Evolutionary conservation across 768 basidiomycete species (phyloP), one percentile per base, ranked within the genome.

Genomic region (Omphalotus guepiniiformis): DNA sequence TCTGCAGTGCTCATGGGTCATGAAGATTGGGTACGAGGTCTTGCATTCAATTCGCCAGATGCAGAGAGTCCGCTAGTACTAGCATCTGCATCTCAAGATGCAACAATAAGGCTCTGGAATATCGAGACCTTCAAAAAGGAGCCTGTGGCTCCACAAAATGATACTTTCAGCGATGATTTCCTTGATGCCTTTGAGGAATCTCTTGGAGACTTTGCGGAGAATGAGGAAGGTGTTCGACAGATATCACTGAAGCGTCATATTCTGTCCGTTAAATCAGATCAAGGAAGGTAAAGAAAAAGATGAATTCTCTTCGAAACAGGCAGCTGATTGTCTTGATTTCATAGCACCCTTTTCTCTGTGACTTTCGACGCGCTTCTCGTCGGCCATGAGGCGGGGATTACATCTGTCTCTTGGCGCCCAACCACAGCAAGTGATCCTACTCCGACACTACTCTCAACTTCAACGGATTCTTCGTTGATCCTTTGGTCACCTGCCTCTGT

Each of bases 31-130:
- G 76, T 98, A 45, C 82, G 87, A 44, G 74, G 82, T 50, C 77
- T 98, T 29, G 76, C 83, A 2, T 93, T 97, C 63, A 71, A 71
- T 37, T 35, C 56, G 1, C 65, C 72, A 9, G 38, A 47, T 15
- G 51, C 61, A 3, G 58, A 63, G 1, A 68, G 73, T n/a, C 67
- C 74, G 25, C 71, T 97, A 6, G 61, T 87, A 0, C 73, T 99
- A 29, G 94, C 96, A 1, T 94, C 93, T 19, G 96, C 93, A 1
- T 94, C 93, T 7, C 96, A 98, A 66, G 96, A 99, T 61, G 82
- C 83, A 6, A 94, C 89, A 23, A 89, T 98, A 44, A 83, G 96
- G 32, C 68, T 98, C 3, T 99, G 96, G 96, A 83, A 82, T 48
- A 82, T 99, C 52, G 80, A 85, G 36, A 59, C 69, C 15, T 63